Evolutionary conservation across 148 eudicot genomes (phyloP), one percentile per base, ranked within the genome.

Genomic region (Pharnaceum exiguum): DNA sequence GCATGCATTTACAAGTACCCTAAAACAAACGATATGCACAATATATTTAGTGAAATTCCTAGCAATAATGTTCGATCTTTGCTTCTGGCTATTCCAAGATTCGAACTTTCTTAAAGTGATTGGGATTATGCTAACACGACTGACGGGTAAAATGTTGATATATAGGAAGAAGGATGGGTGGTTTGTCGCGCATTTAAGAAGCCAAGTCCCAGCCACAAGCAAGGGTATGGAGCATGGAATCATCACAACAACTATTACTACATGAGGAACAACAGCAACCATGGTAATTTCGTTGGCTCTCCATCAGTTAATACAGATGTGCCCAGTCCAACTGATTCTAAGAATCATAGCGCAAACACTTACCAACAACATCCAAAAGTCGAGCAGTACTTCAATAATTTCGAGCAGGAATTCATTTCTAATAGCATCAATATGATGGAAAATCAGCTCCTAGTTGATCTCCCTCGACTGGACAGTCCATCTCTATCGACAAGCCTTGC

Each of bases 111-210:
- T n/a, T n/a, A n/a, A n/a, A n/a, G n/a, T 26, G 5, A 4, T 45
- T 22, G 11, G 4, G 18, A 13, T 19, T 16, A 12, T 27, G 30
- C 12, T 29, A 27, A 22, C n/a, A 15, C 10, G 15, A 22, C 39
- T 51, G 46, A 65, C n/a, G 19, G 8, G 30, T 22, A 7, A 17
- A 24, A 8, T 36, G 19, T 52, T 38, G 8, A 10, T 15, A 7
- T 69, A 33, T 78, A 87, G 94, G 98, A 91, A 77, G 97, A 90
- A 84, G 97, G 97, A 66, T 90, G 97, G 97, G 97, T 87, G 21
- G 97, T 90, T 32, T 90, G 97, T 37, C 63, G 95, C 37, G 97
- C 97, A 53, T 90, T 90, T 83, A 87, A 82, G 77, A 90, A 90
- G 63, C 89, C 95, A 29, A 71, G 55, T 60, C 97, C 97, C 15